These are phyloP conservation scores for Orbilia blumenaviensis DNA, from an alignment of 2,329 filamentous ascomycete genomes.

Conservation along the genomic window DNA sequence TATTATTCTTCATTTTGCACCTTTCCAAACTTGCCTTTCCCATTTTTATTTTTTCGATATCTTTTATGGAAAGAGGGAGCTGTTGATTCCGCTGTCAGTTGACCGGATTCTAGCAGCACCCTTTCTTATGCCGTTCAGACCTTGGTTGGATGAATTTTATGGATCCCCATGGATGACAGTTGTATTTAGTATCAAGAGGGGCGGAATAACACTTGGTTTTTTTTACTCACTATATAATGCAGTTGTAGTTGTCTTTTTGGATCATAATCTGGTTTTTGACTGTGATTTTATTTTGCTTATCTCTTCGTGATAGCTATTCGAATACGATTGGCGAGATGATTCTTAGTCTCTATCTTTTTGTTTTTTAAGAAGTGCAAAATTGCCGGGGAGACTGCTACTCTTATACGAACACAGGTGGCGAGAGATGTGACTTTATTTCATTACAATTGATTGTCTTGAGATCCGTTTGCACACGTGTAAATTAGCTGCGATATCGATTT, in stretches of 20 bases:
- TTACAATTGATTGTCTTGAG: too few relatives aligned
- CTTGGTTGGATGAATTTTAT: not conserved
- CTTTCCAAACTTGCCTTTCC: constrained; percentile 6
- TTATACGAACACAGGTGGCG: too few relatives aligned
- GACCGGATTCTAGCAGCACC: constrained; percentile 23
- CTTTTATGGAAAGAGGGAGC: not conserved
- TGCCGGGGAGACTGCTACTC: too few relatives aligned
- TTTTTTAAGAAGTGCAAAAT: too few relatives aligned
- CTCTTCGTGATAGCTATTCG: too few relatives aligned
- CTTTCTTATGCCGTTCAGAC: not conserved
- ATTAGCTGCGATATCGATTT: too few relatives aligned
- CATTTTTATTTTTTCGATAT: not conserved
- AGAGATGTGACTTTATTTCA: too few relatives aligned
- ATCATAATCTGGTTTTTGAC: not conserved
- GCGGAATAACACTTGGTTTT: not conserved
- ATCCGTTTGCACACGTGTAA: too few relatives aligned
- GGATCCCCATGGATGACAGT: not conserved
- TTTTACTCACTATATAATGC: not conserved
- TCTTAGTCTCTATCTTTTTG: too few relatives aligned
- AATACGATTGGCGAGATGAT: too few relatives aligned
- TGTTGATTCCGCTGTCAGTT: constrained; percentile 37
- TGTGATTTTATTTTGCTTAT: too few relatives aligned
- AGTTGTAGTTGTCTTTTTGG: not conserved
- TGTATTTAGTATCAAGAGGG: not conserved
- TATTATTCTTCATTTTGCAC: constrained; percentile 18